Evolutionary conservation across 1,284 basidiomycete genomes (phyloP), one percentile per base, ranked within the genome.

Genomic region (Ganoderma lingzhi): DNA sequence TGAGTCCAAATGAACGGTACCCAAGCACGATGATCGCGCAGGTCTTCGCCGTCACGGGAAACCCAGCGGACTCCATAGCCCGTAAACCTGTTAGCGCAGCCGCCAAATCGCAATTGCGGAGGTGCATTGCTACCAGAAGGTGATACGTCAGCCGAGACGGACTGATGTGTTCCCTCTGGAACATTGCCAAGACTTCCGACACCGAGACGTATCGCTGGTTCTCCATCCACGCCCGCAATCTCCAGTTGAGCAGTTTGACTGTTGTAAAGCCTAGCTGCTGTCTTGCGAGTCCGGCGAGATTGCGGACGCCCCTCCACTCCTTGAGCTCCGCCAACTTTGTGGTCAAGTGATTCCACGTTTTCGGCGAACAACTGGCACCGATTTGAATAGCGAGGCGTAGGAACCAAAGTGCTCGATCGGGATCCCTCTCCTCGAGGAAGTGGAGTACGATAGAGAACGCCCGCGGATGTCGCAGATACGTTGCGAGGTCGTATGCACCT

Each of bases 191-290:
- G 2, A 86, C 81, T 35, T 74, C 75, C 71, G 83, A 79, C 45
- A 93, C 80, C 10, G 76, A 75, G 32, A 78, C 76, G 74, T 85
- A 92, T 51, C 85, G 78, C 66, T 84, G 80, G 6, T 80, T 81
- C 76, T 92, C 89, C 69, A 89, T 78, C 55, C 88, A 76, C 1
- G 90, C 89, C 48, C 86, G 86, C 23, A 85, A 81, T 62, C 85
- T 86, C 92, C 91, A 93, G 78, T 94, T 89, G 73, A 94, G 82
- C 28, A 94, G 80, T 32, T 87, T 85, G 41, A 80, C 74, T 2
- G 87, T 89, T 1, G 85, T 82, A 66, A 80, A 82, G 62, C 85
- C 84, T 12, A 84, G 82, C 23, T 87, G 84, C 48, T 79, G 75
- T 68, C 81, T 82, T 63, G 85, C 89, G 19, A 87, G 79, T 37